Evolutionary conservation across 2,329 filamentous ascomycete genomes (phyloP), one percentile per base, ranked within the genome.

Genomic region (Fusarium sp.): DNA sequence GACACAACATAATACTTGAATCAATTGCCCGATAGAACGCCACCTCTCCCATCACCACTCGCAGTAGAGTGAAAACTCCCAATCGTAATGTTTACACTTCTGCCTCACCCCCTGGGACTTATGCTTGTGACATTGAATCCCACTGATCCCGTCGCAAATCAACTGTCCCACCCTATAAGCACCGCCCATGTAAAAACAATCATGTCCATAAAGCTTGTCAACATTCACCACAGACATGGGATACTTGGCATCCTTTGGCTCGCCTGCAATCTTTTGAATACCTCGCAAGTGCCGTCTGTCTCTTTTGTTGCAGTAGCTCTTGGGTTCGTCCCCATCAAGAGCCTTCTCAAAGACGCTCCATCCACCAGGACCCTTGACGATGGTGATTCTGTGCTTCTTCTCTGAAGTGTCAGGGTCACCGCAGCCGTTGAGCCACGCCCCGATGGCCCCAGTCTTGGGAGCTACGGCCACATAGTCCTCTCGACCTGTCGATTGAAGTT

Each of bases 361-460:
- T n/a, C 41, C 41, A 44, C 27, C 16, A 10, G 18, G 12, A 23
- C 18, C 27, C 41, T 44, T 16, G 41, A 44, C 18, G 3, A 44
- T 44, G 12, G 41, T 44, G 41, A 44, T 44, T 13, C 27, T 44
- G 16, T 44, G 41, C 18, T 44, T 44, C 41, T 44, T 44, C 41
- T 44, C 41, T 3, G 41, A 44, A 23, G 11, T 13, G 18, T 27
- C 41, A 27, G 27, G 27, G 11, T 27, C 89, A 15, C 34, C 46
- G 8, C 63, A 66, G 0, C 64, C 55, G 7, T 62, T 67, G 5
- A 67, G 57, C 65, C 65, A 67, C 1, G 55, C 61, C 2, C 8
- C 61, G 7, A 66, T 47, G 0, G 61, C 56, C 7, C 66, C 66
- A 0, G 52, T 61, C 1, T 58, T 54, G 6, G 52, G 64, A 12